Conservation (phyloP, 2,329 filamentous ascomycete genomes). For the Trichoderma sp. region DNA sequence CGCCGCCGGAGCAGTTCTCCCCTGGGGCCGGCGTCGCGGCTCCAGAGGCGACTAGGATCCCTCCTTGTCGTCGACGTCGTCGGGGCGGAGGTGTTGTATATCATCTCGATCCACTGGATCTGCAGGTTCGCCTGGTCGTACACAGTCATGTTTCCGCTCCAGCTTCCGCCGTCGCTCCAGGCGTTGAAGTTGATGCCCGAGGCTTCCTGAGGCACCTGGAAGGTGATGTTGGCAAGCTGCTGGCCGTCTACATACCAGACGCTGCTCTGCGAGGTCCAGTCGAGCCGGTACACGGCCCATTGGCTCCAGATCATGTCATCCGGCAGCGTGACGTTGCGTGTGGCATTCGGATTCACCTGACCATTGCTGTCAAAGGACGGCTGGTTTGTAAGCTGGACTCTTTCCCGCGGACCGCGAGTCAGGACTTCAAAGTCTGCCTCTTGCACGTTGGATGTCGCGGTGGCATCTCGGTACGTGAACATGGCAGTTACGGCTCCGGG, state of each 20-base stretch:
- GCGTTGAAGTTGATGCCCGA: conserved; percentile 59
- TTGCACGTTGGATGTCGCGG: conserved; percentile 41
- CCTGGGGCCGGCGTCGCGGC: conserved; percentile 26
- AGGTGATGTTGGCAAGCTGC: conserved; percentile 53
- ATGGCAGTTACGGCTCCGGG: conserved; percentile 54
- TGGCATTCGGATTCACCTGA: conserved; percentile 48
- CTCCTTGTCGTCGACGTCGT: too few species aligned
- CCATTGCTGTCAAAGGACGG: conserved; percentile 50
- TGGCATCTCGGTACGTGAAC: conserved; percentile 51
- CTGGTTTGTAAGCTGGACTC: conserved; percentile 62
- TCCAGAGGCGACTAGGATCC: neutral
- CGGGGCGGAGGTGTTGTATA: conserved; percentile 47
- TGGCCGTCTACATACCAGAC: conserved; percentile 58
- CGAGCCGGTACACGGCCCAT: conserved; percentile 61
- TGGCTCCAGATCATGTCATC: conserved; percentile 48
- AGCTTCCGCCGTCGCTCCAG: conserved; percentile 62
- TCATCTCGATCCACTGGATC: conserved; percentile 64
- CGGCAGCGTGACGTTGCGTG: conserved; percentile 50
- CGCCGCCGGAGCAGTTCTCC: conserved; percentile 40
- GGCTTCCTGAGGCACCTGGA: conserved; percentile 56
- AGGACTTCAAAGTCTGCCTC: conserved; percentile 57
- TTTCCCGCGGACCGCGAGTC: conserved; percentile 46
- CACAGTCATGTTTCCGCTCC: conserved; percentile 60
- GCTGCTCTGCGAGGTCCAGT: conserved; percentile 57
- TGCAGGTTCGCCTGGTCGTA: conserved; percentile 55